phyloP scores from a whole-genome alignment of 768 basidiomycete genomes.

The Daedaleopsis sinensis region DNA sequence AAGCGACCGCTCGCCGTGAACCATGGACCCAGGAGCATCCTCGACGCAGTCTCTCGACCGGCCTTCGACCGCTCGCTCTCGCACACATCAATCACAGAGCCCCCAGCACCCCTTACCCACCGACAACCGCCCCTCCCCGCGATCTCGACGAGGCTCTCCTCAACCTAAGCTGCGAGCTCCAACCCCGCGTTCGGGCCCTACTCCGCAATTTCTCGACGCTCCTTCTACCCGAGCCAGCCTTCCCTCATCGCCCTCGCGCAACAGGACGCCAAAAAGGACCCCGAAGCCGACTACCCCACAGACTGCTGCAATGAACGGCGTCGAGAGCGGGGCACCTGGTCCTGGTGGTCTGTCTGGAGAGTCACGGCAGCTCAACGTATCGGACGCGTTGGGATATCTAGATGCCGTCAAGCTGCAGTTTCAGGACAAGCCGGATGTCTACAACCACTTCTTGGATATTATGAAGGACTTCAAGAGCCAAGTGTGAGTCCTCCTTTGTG shows the following conservation, averaged over 20 bases:
- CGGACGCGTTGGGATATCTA: slow-evolving; percentile 90
- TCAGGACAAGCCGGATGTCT: slow-evolving; percentile 87
- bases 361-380: slow-evolving; percentile 78
- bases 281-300: slow-evolving; percentile 19
- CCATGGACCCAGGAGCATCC: slow-evolving; percentile 16
- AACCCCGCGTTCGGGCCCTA: slow-evolving; percentile 14
- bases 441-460: slow-evolving; percentile 93
- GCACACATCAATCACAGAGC: slow-evolving; percentile 1
- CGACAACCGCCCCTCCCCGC: slow-evolving; percentile 8
- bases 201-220: slow-evolving; percentile 19
- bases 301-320: slow-evolving; percentile 8
- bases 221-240: slow-evolving; percentile 10
- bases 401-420: slow-evolving; percentile 95
- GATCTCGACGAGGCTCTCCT: slow-evolving; percentile 7
- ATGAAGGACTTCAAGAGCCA: slow-evolving; percentile 99
- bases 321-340: slow-evolving; percentile 13
- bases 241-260: slow-evolving; percentile 18
- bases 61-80: slow-evolving; percentile 3
- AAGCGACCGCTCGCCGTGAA: slow-evolving; percentile 17
- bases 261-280: slow-evolving; percentile 9
- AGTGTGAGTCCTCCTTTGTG: slow-evolving; percentile 54
- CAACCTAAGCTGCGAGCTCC: slow-evolving; percentile 18
- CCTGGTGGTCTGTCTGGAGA: slow-evolving; percentile 13
- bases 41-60: slow-evolving; percentile 7
- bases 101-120: slow-evolving; percentile 6